Evolutionary conservation across 768 basidiomycete species (phyloP).

Genomic region (Kwoniella newhampshirensis): DNA sequence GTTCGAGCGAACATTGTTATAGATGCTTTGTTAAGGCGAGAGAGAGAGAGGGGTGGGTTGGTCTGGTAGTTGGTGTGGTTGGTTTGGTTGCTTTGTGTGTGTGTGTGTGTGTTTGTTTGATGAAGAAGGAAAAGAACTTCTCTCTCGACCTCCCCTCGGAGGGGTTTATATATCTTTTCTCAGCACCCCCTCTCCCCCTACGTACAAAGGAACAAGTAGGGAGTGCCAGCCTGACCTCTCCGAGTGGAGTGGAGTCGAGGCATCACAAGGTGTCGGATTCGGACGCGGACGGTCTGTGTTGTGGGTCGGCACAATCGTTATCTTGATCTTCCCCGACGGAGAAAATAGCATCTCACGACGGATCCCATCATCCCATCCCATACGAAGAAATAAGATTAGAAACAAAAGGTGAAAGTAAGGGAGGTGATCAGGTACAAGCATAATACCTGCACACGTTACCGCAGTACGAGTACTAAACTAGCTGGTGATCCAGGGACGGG

Average conservation of each 20-base stretch:
- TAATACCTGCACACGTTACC: no score
- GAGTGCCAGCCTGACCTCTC: constrained; percentile 6
- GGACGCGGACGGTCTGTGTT: constrained; percentile 3
- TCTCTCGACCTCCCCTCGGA: background rate
- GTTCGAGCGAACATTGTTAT: constrained; percentile 22
- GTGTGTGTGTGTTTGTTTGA: constrained; percentile 10
- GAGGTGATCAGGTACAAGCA: no score
- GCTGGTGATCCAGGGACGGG: no score
- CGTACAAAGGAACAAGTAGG: background rate
- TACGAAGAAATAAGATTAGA: no score
- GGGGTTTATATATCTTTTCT: constrained; percentile 20
- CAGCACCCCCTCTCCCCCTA: background rate
- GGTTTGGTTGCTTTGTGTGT: constrained; percentile 5
- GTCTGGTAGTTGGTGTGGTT: no score
- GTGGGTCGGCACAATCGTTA: no score
- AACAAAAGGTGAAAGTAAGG: no score
- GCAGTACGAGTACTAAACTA: no score
- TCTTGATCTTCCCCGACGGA: no score
- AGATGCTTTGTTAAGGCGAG: constrained; percentile 7
- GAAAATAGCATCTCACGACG: no score
- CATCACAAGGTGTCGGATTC: constrained; percentile 1
- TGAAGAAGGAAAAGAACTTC: constrained; percentile 4
- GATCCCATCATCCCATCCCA: no score
- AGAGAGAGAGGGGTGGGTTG: no score
- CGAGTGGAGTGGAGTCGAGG: constrained; percentile 7